Conservation (phyloP, 257 asterid genomes). For the Coffea canephora region DNA sequence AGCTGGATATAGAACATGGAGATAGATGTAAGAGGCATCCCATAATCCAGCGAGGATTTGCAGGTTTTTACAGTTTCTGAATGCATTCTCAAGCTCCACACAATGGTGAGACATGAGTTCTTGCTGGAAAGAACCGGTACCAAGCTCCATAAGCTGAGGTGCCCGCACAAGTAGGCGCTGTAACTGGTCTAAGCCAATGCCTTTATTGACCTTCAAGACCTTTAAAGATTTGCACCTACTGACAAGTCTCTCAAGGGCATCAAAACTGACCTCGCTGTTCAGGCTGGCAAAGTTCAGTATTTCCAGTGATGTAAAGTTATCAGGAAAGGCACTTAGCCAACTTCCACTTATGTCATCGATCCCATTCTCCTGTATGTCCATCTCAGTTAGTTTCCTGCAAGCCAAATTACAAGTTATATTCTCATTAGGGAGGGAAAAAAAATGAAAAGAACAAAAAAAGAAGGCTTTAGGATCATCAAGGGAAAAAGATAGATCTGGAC, state of each 20-base stretch:
- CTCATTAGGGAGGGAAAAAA: not conserved
- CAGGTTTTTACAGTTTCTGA: constrained; percentile 50
- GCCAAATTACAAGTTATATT: not conserved
- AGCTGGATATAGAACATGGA: constrained; percentile 72
- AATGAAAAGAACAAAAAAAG: not conserved
- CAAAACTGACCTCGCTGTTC: constrained; percentile 59
- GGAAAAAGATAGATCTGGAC: not conserved
- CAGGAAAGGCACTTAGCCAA: constrained; percentile 83
- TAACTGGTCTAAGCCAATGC: constrained; percentile 51
- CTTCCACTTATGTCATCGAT: constrained; percentile 54
- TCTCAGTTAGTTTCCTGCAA: constrained; percentile 82
- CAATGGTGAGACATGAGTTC: constrained; percentile 53
- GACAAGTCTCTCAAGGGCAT: constrained; percentile 81
- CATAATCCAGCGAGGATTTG: constrained; percentile 69
- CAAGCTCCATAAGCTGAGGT: constrained; percentile 63
- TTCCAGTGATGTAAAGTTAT: constrained; percentile 65
- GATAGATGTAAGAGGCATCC: constrained; percentile 46
- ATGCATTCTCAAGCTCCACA: constrained; percentile 47
- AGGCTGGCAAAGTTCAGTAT: constrained; percentile 67
- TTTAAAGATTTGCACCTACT: constrained; percentile 63
- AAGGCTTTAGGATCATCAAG: not conserved
- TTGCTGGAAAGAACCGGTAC: constrained; percentile 70
- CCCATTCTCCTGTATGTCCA: constrained; percentile 69
- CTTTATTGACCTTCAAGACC: constrained; percentile 69
- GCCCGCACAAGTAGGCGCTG: constrained; percentile 56